Evolutionary conservation across 78 protist species (phyloP).

Genomic region (Cavenderia fasciculata): DNA sequence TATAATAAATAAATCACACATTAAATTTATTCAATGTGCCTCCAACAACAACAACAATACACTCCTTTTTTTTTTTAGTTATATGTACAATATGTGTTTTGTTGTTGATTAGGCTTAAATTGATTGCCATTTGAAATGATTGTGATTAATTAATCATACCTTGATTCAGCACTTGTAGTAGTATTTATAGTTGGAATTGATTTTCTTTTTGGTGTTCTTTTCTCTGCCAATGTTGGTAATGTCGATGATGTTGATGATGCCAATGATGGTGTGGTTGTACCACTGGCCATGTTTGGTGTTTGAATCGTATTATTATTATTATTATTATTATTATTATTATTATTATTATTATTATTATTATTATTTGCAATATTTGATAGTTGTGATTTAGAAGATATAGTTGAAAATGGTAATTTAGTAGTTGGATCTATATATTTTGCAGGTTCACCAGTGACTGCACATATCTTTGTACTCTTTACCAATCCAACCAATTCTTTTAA

Average conservation of each 20-base stretch:
- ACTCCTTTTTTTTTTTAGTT: not conserved
- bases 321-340: too few species aligned
- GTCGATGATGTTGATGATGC: not conserved
- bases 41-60: too few species aligned
- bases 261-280: not conserved
- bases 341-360: too few species aligned
- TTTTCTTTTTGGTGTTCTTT: constrained; percentile 13
- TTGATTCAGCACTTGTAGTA: not conserved
- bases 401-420: constrained; percentile 37
- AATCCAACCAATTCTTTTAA: not conserved
- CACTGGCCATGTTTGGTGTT: too few species aligned
- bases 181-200: not conserved
- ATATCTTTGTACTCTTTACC: not conserved
- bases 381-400: too few species aligned
- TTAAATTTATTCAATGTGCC: too few species aligned
- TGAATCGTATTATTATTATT: constrained; percentile 3
- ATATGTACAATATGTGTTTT: too few species aligned
- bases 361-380: too few species aligned
- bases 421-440: constrained; percentile 67
- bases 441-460: constrained; percentile 40
- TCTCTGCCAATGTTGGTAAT: not conserved
- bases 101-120: too few species aligned
- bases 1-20: too few species aligned
- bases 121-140: not conserved
- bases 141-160: too few species aligned